Evolutionary conservation across 2,329 filamentous ascomycete genomes (phyloP), one percentile per base, ranked within the genome.

Genomic region (Neofusicoccum ribis): DNA sequence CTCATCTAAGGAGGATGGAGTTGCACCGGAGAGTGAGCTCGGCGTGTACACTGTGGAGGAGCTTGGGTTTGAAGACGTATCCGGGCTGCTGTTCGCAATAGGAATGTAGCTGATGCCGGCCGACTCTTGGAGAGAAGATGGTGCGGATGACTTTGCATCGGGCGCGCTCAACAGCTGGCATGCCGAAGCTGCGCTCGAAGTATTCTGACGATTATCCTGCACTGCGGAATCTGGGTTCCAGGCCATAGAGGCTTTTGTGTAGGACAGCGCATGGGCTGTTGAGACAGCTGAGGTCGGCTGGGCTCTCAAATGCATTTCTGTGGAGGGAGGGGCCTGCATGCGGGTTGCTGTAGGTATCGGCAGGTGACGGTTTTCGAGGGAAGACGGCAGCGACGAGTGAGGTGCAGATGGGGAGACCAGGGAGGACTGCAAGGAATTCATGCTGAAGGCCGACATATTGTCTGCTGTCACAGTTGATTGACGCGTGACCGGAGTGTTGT

Each of bases 171-270:
- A 50, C 36, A 56, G 5, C 46, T 49, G 43, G 36, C 34, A 47
- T 14, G 41, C 23, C 37, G 44, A 31, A 17, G 34, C 5, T 3
- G 34, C 17, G 34, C 8, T 49, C 6, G 50, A 50, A 20, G 43
- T 31, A 20, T 27, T 17, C 20, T 23, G 63, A 12, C 37, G 63
- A 20, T 9, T 34, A n/a, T 49, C 52, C 36, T 49, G 43, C 34
- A 43, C 23, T n/a, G 41, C 52, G 20, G 31, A n/a, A 3, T 70
- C 69, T 12, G 39, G 36, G 27, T 59, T 69, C 72, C 73, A 76
- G 8, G 70, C 58, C 41, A 72, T 62, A 34, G 68, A 47, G 5
- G 71, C 65, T 60, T 73, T 77, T 0, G 65, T 27, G 43, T 70
- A 73, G 2, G 68, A 66, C 5, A 54, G 17, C 5, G 43, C 49